phyloP scores from a whole-genome alignment of 2,329 filamentous ascomycete species.

The Xylaria hypoxylon region DNA sequence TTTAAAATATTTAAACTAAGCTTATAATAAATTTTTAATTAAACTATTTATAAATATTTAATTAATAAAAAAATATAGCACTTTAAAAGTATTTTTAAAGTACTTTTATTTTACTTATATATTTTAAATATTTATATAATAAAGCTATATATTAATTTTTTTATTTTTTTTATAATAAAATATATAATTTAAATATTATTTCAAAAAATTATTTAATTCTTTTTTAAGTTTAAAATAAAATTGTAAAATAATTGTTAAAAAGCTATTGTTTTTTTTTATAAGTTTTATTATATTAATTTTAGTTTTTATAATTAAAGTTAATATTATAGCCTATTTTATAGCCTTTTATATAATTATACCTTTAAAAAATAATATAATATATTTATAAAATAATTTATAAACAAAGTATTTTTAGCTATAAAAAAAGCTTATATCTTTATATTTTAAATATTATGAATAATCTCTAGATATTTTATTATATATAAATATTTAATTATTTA shows the following conservation, averaged over 20 bases:
- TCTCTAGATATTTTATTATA: not conserved
- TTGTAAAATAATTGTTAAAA: not conserved
- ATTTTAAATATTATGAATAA: not conserved
- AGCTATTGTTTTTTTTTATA: not conserved
- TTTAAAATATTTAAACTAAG: too few relatives aligned
- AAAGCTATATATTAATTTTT: too few relatives aligned
- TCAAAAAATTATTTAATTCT: not conserved
- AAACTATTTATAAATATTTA: too few relatives aligned
- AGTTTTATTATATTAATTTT: not conserved
- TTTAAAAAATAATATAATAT: not conserved
- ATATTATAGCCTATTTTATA: not conserved
- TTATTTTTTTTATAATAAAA: too few relatives aligned
- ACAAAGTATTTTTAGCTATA: not conserved
- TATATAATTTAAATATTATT: too few relatives aligned
- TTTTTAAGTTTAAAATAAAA: not conserved
- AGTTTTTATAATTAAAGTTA: not conserved
- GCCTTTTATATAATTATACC: not conserved
- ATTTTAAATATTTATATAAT: too few relatives aligned
- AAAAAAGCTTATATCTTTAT: not conserved
- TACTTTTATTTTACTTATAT: too few relatives aligned
- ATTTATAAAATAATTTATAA: not conserved
- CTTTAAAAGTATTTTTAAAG: too few relatives aligned
- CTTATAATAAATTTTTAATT: too few relatives aligned
- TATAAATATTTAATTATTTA: conserved; percentile 1
- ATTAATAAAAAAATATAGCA: too few relatives aligned